A percentile compares a stretch with the other conserved stretches of the same genome.
phyloP scores from a whole-genome alignment of 2,329 filamentous ascomycete species.

The Arthrobotrys sinensis region DNA sequence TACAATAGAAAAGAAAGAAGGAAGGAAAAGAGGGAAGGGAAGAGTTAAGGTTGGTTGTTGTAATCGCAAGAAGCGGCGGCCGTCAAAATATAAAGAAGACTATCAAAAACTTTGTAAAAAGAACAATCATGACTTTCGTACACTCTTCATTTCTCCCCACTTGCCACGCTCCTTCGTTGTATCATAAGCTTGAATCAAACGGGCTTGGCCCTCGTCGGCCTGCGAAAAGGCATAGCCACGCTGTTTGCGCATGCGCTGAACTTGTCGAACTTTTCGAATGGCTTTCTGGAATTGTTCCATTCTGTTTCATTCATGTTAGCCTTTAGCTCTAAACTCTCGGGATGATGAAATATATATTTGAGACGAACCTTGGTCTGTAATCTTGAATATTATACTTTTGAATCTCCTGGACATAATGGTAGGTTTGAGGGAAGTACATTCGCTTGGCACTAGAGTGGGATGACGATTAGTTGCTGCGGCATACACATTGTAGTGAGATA shows the following conservation, averaged over 20 bases:
- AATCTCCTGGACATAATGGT: constrained; percentile 99
- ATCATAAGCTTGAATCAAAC: constrained; percentile 96
- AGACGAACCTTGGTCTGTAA: constrained; percentile 87
- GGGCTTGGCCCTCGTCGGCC: constrained; percentile 94
- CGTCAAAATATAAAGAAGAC: constrained; percentile 52
- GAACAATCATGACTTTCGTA: constrained; percentile 66
- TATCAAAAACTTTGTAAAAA: constrained; percentile 60
- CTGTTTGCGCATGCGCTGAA: constrained; percentile 99
- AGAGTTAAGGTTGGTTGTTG: not conserved
- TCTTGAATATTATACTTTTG: constrained; percentile 99
- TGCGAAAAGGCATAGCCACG: constrained; percentile 98
- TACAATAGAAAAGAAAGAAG: constrained; percentile 60
- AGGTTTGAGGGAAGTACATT: constrained; percentile 96
- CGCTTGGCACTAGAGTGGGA: constrained; percentile 76
- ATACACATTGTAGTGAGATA: constrained; percentile 6
- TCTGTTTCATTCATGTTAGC: constrained; percentile 69
- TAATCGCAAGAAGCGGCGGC: constrained; percentile 23
- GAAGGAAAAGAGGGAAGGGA: constrained; percentile 56
- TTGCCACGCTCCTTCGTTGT: constrained; percentile 91
- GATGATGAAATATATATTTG: not conserved
- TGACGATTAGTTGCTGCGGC: constrained; percentile 60
- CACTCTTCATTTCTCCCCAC: constrained; percentile 93
- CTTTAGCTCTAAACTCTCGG: constrained; percentile 21
- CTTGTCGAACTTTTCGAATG: constrained; percentile 96
- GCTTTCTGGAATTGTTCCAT: constrained; percentile 99